Evolutionary conservation across 2,329 filamentous ascomycete species (phyloP).

Genomic region (Botryosphaeria agaves): DNA sequence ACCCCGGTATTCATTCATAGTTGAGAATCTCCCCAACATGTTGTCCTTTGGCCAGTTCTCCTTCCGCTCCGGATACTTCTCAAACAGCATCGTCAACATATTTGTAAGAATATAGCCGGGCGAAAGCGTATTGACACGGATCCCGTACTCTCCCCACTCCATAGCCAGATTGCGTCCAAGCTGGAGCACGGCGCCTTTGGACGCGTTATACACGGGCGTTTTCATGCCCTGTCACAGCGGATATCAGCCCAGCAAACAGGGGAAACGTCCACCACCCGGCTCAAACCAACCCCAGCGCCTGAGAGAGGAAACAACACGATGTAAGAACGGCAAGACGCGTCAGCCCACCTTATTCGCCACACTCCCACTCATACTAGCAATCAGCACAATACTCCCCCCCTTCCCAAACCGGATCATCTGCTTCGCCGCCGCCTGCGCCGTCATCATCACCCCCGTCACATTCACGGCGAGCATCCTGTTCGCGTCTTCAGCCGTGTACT

Average conservation of each 20-base stretch:
- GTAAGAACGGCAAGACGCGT: slow-evolving; percentile 5
- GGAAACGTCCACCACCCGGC: no score
- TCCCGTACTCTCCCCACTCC: slow-evolving; percentile 56
- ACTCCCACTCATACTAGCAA: slow-evolving; percentile 44
- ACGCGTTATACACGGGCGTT: slow-evolving; percentile 58
- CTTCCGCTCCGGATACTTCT: slow-evolving; percentile 48
- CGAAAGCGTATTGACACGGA: slow-evolving; percentile 67
- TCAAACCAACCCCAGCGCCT: background rate
- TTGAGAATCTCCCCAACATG: slow-evolving; percentile 44
- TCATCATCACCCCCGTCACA: slow-evolving; percentile 45
- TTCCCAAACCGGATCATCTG: slow-evolving; percentile 44
- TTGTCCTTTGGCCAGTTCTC: slow-evolving; percentile 68
- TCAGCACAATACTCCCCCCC: slow-evolving; percentile 43
- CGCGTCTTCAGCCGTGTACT: slow-evolving; percentile 49
- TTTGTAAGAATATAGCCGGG: slow-evolving; percentile 67
- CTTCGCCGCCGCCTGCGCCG: slow-evolving; percentile 43
- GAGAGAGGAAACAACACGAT: background rate
- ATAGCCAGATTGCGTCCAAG: slow-evolving; percentile 51
- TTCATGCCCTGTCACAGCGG: slow-evolving; percentile 35
- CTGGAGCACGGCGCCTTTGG: slow-evolving; percentile 58
- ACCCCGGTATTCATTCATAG: slow-evolving; percentile 19
- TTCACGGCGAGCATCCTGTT: slow-evolving; percentile 47
- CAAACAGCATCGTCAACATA: slow-evolving; percentile 71
- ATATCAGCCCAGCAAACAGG: no score
- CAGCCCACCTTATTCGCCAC: slow-evolving; percentile 42